Conservation (phyloP, 495 filamentous ascomycete genomes). For the Penicillium odoratum region DNA sequence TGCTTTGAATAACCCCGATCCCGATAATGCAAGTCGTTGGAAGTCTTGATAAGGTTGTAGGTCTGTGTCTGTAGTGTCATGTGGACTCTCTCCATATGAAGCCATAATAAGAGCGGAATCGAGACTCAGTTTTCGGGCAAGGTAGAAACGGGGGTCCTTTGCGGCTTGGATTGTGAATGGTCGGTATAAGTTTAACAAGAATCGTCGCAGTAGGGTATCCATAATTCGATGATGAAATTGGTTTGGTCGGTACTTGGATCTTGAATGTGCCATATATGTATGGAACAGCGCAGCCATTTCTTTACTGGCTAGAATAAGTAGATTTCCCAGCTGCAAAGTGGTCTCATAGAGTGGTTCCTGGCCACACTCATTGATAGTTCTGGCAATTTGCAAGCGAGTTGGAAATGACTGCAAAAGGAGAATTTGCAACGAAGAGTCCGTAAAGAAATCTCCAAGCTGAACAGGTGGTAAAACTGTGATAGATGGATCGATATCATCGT, state of each 20-base stretch:
- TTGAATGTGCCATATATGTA: conserved; percentile 3
- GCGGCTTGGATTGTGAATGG: conserved; percentile 44
- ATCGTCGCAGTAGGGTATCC: conserved; percentile 45
- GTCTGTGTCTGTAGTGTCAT: conserved; percentile 19
- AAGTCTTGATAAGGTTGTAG: conserved; percentile 31
- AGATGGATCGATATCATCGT: conserved; percentile 48
- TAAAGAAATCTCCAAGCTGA: conserved; percentile 36
- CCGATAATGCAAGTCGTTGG: conserved; percentile 24
- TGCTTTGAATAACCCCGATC: conserved; percentile 46
- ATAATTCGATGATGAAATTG: conserved; percentile 25
- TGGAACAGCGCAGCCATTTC: conserved; percentile 16
- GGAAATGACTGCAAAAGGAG: conserved; percentile 41
- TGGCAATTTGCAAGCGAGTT: conserved; percentile 38
- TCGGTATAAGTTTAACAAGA: conserved; percentile 47
- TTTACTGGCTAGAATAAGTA: conserved; percentile 32
- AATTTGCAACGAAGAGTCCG: conserved; percentile 50
- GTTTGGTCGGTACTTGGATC: conserved; percentile 22
- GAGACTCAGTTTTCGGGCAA: conserved; percentile 46
- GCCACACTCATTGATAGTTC: conserved; percentile 42
- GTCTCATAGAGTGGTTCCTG: conserved; percentile 43
- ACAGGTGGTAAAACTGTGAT: conserved; percentile 23
- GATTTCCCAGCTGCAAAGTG: conserved; percentile 34
- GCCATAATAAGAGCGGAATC: conserved; percentile 45
- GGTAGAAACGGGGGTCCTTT: conserved; percentile 47
- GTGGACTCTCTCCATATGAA: conserved; percentile 30